Evolutionary conservation across 2,329 filamentous ascomycete species (phyloP).

Genomic region (Periconia macrospinosa): DNA sequence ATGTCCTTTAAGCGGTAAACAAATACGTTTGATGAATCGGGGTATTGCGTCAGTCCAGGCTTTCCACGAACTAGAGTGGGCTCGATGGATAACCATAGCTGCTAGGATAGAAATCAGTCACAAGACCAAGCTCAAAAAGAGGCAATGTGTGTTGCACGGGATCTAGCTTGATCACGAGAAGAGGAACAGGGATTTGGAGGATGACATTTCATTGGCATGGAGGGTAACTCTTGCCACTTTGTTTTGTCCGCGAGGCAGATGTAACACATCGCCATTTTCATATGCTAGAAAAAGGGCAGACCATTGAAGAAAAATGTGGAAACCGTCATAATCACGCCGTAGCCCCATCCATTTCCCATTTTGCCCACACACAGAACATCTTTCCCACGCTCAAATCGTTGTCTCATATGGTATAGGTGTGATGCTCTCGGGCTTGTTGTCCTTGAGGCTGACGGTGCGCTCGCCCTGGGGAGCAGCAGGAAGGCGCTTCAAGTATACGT

Average conservation of each 20-base stretch:
- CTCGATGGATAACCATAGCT: too few species aligned
- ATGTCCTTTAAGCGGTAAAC: too few species aligned
- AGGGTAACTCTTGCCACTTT: conserved; percentile 39
- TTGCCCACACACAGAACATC: conserved; percentile 31
- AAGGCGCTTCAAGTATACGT: conserved; percentile 91
- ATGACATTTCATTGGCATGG: conserved; percentile 40
- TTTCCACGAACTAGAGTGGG: too few species aligned
- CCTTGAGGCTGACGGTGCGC: conserved; percentile 75
- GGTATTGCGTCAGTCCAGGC: too few species aligned
- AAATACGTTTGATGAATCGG: too few species aligned
- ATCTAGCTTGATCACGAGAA: not conserved
- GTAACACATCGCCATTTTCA: conserved; percentile 40
- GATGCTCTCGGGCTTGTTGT: conserved; percentile 88
- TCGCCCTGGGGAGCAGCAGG: conserved; percentile 78
- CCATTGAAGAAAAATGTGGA: conserved; percentile 40
- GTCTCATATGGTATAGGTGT: conserved; percentile 95
- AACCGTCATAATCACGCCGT: conserved; percentile 45
- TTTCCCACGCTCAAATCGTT: conserved; percentile 73
- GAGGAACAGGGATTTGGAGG: conserved; percentile 19
- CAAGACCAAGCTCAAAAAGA: not conserved
- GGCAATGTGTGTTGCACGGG: not conserved
- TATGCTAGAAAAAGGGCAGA: conserved; percentile 44
- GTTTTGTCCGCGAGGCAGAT: conserved; percentile 32
- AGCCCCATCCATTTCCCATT: conserved; percentile 43
- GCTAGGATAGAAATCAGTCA: too few species aligned